Evolutionary conservation across 257 asterid genomes (phyloP), one percentile per base, ranked within the genome.

Genomic region (Salvia hispanica): DNA sequence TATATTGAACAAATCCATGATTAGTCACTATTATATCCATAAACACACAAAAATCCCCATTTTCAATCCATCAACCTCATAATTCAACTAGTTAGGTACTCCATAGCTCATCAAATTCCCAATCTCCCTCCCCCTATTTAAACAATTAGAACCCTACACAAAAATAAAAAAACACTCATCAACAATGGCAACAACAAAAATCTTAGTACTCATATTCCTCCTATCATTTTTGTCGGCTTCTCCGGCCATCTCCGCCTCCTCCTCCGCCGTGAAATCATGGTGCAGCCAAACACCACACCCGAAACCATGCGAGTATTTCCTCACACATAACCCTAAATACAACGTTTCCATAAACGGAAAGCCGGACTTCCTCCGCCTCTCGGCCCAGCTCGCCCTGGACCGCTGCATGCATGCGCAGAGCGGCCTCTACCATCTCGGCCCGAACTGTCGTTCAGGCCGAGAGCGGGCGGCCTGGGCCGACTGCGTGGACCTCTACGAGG

Each of bases 401-500:
- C 87, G 89, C 0, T 89, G 95, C 74, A 28, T 73, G 65, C 76
- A 72, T 36, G 97, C 88, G 0, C 67, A 65, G 4, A 62, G 3
- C 13, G 72, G 72, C 43, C 14, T 86, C 0, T 18, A 77, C 55
- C 28, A 73, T 3, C 85, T 91, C 33, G 96, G 95, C 4, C 18
- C 84, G 4, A 86, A 79, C 43, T 90, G 94, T 14, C 83, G 91
- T 0, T 75, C 73, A 28, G 28, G 55, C 3, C 76, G 62, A 0
- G 96, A 94, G 73, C 87, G 81, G 69, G 87, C 87, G 7, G 97
- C 97, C 13, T 94, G 96, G 97, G 67, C 80, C 4, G 97, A 94
- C 68, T 94, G 99, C 70, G 16, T 94, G 18, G 85, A 83, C 78
- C 79, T 94, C 0, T 87, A 94, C 53, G 85, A 83, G 45, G 8